Conservation (phyloP, 805 yeast genomes). For the Lachancea dasiensis region DNA sequence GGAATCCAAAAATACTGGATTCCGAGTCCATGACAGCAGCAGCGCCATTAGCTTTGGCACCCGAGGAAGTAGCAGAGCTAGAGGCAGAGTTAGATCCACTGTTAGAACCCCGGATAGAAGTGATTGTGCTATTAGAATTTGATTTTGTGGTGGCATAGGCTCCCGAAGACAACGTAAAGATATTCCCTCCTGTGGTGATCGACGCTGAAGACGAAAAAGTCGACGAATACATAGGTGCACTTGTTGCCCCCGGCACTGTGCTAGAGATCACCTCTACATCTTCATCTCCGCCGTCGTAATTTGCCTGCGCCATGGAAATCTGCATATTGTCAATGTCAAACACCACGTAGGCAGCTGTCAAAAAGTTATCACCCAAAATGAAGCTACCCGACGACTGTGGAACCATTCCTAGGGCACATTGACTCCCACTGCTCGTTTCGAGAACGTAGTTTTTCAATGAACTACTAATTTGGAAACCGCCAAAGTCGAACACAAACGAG, state of each 20-base stretch:
- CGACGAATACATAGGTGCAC: conserved; percentile 42
- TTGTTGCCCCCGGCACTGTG: conserved; percentile 43
- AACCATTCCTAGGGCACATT: conserved; percentile 42
- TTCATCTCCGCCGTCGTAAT: conserved; percentile 14
- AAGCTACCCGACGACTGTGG: conserved; percentile 25
- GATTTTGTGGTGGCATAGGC: background rate
- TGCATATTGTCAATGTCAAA: conserved; percentile 54
- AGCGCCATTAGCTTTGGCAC: conserved; percentile 1
- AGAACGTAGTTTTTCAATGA: conserved; percentile 38
- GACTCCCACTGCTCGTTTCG: conserved; percentile 9
- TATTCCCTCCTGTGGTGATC: conserved; percentile 26
- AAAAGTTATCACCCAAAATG: conserved; percentile 51
- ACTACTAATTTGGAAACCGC: conserved; percentile 50
- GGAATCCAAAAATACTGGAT: background rate
- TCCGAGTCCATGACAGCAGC: background rate
- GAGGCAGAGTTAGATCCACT: conserved; percentile 5
- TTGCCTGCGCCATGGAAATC: conserved; percentile 51
- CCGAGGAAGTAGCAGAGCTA: conserved; percentile 6
- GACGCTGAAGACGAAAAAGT: conserved; percentile 35
- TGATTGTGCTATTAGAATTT: conserved; percentile 5
- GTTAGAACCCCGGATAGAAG: conserved; percentile 6
- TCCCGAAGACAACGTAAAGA: conserved; percentile 17
- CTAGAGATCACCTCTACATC: conserved; percentile 22
- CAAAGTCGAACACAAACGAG: conserved; percentile 46
- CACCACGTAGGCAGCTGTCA: conserved; percentile 56